Conservation (phyloP, 257 asterid genomes). For the Plantago ovata region DNA sequence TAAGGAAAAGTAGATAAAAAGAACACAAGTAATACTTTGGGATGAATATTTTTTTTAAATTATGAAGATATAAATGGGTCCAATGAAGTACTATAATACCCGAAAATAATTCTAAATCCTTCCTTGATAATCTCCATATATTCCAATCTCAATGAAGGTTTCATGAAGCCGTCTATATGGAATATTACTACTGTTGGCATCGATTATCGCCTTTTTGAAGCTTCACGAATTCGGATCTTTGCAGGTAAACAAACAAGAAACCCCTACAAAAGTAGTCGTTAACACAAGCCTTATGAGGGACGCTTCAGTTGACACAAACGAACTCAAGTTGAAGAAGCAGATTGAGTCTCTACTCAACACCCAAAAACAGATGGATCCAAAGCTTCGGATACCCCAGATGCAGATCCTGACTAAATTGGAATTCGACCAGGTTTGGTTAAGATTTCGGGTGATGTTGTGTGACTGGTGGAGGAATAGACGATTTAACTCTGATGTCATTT, state of each 20-base stretch:
- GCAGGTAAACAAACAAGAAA: conserved; percentile 35
- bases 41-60: too few relatives aligned
- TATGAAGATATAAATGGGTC: too few relatives aligned
- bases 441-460: conserved; percentile 44
- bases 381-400: conserved; percentile 40
- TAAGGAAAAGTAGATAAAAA: too few relatives aligned
- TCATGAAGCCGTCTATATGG: conserved; percentile 59
- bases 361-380: conserved; percentile 50
- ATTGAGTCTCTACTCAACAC: conserved; percentile 62
- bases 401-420: conserved; percentile 60
- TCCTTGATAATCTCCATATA: too few relatives aligned
- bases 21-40: too few relatives aligned
- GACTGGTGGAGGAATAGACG: conserved; percentile 73
- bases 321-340: conserved; percentile 60
- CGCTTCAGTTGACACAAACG: conserved; percentile 63
- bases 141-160: too few relatives aligned
- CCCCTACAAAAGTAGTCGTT: conserved; percentile 26
- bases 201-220: conserved; percentile 42
- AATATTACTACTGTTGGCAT: conserved; percentile 39
- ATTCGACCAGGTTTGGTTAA: conserved; percentile 62
- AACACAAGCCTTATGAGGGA: conserved; percentile 61
- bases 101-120: too few relatives aligned
- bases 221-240: conserved; percentile 39
- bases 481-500: conserved; percentile 41
- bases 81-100: too few relatives aligned